phyloP scores from a whole-genome alignment of 495 filamentous ascomycete species.

The Hyaloscypha hepaticicola region DNA sequence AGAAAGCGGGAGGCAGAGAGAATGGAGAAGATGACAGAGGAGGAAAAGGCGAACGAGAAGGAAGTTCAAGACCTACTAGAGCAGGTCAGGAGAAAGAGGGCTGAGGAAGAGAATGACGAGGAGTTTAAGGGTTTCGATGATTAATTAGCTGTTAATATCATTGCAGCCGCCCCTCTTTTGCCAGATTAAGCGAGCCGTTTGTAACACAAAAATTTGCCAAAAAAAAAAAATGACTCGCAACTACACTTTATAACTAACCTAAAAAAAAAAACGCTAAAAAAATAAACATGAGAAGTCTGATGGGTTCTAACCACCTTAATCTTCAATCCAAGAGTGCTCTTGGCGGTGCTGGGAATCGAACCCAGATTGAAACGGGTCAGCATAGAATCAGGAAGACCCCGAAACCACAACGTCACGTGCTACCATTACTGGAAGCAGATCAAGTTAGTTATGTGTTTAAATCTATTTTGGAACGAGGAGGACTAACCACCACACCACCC shows the following conservation, averaged over 20 bases:
- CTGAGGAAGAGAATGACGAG: slow-evolving; percentile 44
- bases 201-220: background rate
- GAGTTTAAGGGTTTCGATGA: slow-evolving; percentile 48
- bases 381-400: slow-evolving; percentile 15
- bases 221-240: no score
- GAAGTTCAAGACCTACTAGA: slow-evolving; percentile 75
- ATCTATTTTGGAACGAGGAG: background rate
- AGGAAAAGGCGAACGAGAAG: slow-evolving; percentile 65
- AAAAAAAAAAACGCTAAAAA: slow-evolving; percentile 20
- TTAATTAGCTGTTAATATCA: slow-evolving; percentile 11
- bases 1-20: slow-evolving; percentile 68
- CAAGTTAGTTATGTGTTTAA: background rate
- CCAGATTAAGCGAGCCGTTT: background rate
- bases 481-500: slow-evolving; percentile 31
- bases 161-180: background rate
- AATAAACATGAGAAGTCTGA: slow-evolving; percentile 16
- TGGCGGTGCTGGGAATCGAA: slow-evolving; percentile 47
- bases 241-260: background rate
- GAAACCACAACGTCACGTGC: slow-evolving; percentile 34
- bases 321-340: slow-evolving; percentile 23
- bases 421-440: slow-evolving; percentile 28
- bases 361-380: slow-evolving; percentile 41
- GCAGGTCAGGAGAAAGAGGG: slow-evolving; percentile 58
- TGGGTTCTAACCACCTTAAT: slow-evolving; percentile 24
- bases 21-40: slow-evolving; percentile 66